phyloP scores from a whole-genome alignment of 1,139 yeast species.

The Suhomyces taliae region DNA sequence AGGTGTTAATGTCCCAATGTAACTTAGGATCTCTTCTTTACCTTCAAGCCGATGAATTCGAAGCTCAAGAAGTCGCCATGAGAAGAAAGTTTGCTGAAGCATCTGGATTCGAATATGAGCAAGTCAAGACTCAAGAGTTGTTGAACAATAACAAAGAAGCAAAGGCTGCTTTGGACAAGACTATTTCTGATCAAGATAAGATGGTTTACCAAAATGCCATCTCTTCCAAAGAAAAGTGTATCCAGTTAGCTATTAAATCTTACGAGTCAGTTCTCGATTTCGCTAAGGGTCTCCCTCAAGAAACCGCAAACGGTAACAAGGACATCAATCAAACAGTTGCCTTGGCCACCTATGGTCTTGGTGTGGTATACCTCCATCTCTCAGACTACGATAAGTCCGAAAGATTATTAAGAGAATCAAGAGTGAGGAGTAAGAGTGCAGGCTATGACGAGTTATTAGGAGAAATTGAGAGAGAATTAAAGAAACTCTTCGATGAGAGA shows the following conservation, averaged over 20 bases:
- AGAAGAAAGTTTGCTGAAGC: constrained; percentile 25
- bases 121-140: constrained; percentile 18
- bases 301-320: constrained; percentile 19
- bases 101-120: constrained; percentile 25
- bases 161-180: constrained; percentile 8
- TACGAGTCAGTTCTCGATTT: constrained; percentile 57
- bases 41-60: constrained; percentile 67
- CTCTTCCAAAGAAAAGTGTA: constrained; percentile 38
- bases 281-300: constrained; percentile 50
- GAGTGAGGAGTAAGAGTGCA: constrained; percentile 68
- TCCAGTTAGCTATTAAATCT: constrained; percentile 44
- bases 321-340: constrained; percentile 62
- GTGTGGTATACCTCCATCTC: constrained; percentile 68
- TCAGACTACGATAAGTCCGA: constrained; percentile 59
- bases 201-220: constrained; percentile 21
- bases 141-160: constrained; percentile 9
- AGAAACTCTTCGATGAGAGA: constrained; percentile 61
- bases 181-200: constrained; percentile 15
- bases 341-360: constrained; percentile 79
- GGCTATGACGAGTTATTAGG: constrained; percentile 62
- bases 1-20: constrained; percentile 63
- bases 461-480: constrained; percentile 67
- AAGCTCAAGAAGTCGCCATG: constrained; percentile 44
- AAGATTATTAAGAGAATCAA: constrained; percentile 63
- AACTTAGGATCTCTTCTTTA: constrained; percentile 73